Percentiles rank a stretch among this genome's conserved stretches.
These are phyloP conservation scores for Plasmodium knowlesi DNA, from an alignment of 169 alveolate species.

Conservation along the genomic window DNA sequence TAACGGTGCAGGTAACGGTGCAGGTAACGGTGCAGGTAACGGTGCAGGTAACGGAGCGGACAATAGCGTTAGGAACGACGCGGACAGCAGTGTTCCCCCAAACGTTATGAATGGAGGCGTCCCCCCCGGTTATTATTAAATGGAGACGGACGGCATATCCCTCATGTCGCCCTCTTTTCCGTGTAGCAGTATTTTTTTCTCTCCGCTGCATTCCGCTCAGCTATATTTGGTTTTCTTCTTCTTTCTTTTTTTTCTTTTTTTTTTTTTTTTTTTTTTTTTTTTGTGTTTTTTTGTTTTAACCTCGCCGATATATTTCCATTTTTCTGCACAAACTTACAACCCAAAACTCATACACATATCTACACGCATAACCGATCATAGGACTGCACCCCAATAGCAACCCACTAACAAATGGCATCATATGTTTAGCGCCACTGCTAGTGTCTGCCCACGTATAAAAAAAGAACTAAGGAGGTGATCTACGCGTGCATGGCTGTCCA, in stretches of 20 bases:
- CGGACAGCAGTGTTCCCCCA: not conserved
- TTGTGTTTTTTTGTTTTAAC: conserved; percentile 3
- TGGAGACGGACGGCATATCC: not conserved
- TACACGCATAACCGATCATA: not conserved
- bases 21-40: not conserved
- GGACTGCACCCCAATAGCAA: not conserved
- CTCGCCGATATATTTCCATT: not conserved
- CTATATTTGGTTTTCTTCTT: not conserved
- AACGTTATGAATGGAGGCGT: not conserved
- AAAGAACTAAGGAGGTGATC: not conserved
- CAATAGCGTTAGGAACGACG: not conserved
- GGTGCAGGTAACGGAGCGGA: not conserved
- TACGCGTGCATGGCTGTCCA: not conserved
- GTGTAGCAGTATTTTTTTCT: not conserved
- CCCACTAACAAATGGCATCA: not conserved
- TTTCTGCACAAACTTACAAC: not conserved
- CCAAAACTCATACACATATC: not conserved
- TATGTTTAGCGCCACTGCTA: not conserved
- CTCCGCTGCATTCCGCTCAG: not conserved
- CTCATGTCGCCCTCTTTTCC: not conserved
- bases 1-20: not conserved
- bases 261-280: not conserved
- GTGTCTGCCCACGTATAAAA: not conserved
- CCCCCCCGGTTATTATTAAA: not conserved
- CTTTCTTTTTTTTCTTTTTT: not conserved